phyloP scores from a whole-genome alignment of 202 grass and related monocot species.

The Zoysia matrella region DNA sequence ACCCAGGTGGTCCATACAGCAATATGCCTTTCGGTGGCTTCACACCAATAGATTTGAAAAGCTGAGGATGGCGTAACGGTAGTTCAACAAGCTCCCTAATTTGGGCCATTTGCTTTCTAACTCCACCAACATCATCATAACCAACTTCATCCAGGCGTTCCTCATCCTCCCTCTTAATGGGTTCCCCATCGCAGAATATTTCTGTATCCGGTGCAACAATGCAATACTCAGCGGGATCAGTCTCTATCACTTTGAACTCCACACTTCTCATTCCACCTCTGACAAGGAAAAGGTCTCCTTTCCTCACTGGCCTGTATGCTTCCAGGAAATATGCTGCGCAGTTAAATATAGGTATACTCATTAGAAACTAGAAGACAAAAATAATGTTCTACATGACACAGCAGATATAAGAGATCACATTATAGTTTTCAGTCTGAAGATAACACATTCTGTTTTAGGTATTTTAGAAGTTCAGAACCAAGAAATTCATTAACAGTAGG shows the following conservation, averaged over 20 bases:
- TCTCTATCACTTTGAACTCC: background rate
- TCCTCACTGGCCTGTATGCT: constrained; percentile 69
- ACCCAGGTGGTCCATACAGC: no score
- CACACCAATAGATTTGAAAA: no score
- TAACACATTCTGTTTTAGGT: background rate
- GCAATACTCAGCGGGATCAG: constrained; percentile 84
- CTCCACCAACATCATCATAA: constrained; percentile 94
- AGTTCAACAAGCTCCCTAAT: no score
- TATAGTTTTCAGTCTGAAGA: background rate
- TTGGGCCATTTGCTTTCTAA: constrained; percentile 48
- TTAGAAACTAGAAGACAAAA: background rate
- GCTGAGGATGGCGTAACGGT: no score
- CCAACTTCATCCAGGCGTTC: constrained; percentile 88
- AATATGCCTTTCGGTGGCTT: no score
- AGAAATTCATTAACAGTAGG: no score
- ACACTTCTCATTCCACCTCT: no score
- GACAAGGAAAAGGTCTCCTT: no score
- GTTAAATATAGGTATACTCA: background rate
- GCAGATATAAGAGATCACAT: background rate
- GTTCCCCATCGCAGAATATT: constrained; percentile 92
- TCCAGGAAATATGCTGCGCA: constrained; percentile 90
- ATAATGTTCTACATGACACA: background rate
- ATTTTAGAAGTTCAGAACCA: no score
- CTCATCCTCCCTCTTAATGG: constrained; percentile 92
- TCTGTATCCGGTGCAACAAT: constrained; percentile 93